Percentiles rank a stretch among this genome's conserved stretches.
Conservation (phyloP, 371 early-diverging fungal species). For the Mucor circinelloides region DNA sequence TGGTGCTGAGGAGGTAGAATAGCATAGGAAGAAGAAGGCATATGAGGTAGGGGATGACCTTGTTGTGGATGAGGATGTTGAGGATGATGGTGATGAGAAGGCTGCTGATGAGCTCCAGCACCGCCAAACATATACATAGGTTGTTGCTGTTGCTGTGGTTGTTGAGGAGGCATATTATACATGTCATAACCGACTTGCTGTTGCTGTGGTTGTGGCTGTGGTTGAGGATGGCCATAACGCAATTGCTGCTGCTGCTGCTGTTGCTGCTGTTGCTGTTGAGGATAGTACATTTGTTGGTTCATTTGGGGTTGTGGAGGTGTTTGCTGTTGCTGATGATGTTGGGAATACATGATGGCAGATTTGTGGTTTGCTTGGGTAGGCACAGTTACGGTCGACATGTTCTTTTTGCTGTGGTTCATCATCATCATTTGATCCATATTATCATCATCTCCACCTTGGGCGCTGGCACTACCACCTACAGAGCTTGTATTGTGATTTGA, state of each 20-base stretch:
- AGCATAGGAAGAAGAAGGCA: conserved; percentile 16
- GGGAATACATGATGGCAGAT: conserved; percentile 14
- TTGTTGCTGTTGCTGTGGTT: conserved; percentile 1
- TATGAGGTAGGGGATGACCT: background rate
- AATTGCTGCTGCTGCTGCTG: conserved; percentile 16
- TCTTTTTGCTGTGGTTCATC: conserved; percentile 11
- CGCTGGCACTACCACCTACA: background rate
- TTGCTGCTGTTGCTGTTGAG: conserved; percentile 15
- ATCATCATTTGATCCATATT: conserved; percentile 9
- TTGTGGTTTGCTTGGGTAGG: conserved; percentile 23
- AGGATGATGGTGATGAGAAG: background rate
- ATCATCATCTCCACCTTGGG: conserved; percentile 4
- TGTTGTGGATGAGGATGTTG: background rate
- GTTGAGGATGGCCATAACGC: conserved; percentile 7
- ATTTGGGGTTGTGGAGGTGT: background rate
- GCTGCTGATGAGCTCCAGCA: conserved; percentile 7
- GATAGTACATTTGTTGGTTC: conserved; percentile 16
- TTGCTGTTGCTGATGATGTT: conserved; percentile 18
- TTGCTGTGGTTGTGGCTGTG: conserved; percentile 8
- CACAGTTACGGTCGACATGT: conserved; percentile 27
- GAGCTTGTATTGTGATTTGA: background rate
- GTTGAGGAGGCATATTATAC: conserved; percentile 33
- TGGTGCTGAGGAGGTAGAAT: conserved; percentile 10
- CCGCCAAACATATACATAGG: conserved; percentile 11
- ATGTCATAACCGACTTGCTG: conserved; percentile 35